Evolutionary conservation across 495 filamentous ascomycete genomes (phyloP).

Genomic region (Aspergillus ellipticus): DNA sequence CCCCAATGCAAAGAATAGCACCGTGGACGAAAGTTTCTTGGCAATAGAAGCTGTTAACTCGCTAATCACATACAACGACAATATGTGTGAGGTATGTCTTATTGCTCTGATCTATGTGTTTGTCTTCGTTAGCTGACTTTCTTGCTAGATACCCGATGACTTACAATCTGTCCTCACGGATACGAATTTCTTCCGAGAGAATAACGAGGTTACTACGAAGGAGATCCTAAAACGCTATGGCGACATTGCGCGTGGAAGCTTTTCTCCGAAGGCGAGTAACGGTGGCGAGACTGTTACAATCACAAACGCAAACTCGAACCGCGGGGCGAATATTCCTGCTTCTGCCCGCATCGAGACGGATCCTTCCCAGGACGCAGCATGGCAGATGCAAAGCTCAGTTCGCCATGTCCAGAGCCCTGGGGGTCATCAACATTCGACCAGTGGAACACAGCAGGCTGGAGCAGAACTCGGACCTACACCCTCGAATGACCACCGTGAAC

Average conservation of each 20-base stretch:
- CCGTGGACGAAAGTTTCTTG: slow-evolving; percentile 78
- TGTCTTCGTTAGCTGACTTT: slow-evolving; percentile 15
- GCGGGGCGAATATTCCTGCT: slow-evolving; percentile 36
- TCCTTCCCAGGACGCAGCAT: slow-evolving; percentile 62
- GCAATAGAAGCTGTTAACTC: slow-evolving; percentile 89
- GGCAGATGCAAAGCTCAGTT: slow-evolving; percentile 78
- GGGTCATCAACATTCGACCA: slow-evolving; percentile 36
- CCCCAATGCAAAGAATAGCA: slow-evolving; percentile 62
- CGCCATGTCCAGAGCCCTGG: slow-evolving; percentile 68
- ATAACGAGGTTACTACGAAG: slow-evolving; percentile 87
- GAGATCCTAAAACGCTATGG: slow-evolving; percentile 91
- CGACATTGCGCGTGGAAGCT: slow-evolving; percentile 60
- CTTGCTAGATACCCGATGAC: slow-evolving; percentile 80
- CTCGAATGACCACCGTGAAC: slow-evolving; percentile 32
- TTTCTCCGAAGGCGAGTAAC: slow-evolving; percentile 55
- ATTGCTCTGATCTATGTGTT: background rate
- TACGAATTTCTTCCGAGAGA: slow-evolving; percentile 71
- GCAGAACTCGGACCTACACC: slow-evolving; percentile 29
- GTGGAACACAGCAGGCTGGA: slow-evolving; percentile 24
- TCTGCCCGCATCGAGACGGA: slow-evolving; percentile 73
- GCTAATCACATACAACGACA: slow-evolving; percentile 87
- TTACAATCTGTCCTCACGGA: slow-evolving; percentile 82
- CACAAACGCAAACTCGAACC: slow-evolving; percentile 38
- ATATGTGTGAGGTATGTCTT: slow-evolving; percentile 87
- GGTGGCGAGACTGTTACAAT: slow-evolving; percentile 52